Evolutionary conservation across 179 eudicot genomes (phyloP).

Genomic region (Silene coronaria): DNA sequence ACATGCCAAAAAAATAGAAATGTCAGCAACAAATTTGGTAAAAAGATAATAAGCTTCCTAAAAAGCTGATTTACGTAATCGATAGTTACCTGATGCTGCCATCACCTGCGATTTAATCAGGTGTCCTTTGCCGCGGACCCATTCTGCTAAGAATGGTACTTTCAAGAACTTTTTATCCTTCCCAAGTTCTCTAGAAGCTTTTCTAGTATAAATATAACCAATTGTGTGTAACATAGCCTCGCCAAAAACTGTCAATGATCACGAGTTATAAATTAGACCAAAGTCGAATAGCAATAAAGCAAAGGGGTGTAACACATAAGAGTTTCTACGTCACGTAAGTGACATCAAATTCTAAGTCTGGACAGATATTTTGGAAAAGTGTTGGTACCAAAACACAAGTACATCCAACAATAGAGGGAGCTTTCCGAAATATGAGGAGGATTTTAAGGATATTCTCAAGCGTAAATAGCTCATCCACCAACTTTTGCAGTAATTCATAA

Average conservation of each 20-base stretch:
- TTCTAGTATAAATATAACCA: constrained; percentile 91
- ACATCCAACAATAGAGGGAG: not conserved
- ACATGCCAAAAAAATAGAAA: constrained; percentile 10
- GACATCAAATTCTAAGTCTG: not conserved
- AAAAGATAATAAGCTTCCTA: constrained; percentile 1
- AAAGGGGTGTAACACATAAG: constrained; percentile 2
- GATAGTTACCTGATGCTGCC: constrained; percentile 78
- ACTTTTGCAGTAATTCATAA: not conserved
- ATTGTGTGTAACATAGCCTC: constrained; percentile 95
- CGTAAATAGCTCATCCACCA: not conserved
- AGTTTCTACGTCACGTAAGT: not conserved
- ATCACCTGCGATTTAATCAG: constrained; percentile 76
- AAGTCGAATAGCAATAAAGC: not conserved
- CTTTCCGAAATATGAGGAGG: not conserved
- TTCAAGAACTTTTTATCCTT: constrained; percentile 63
- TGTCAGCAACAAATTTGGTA: not conserved
- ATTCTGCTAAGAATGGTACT: constrained; percentile 91
- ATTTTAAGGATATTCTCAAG: not conserved
- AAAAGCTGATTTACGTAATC: not conserved
- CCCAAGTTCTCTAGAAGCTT: constrained; percentile 80
- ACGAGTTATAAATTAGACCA: constrained; percentile 4
- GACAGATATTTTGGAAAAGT: not conserved
- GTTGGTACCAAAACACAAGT: not conserved
- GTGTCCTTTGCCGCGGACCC: constrained; percentile 96
- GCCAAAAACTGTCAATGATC: constrained; percentile 60